These are phyloP conservation scores for Tephrocybe sp. DNA, from an alignment of 768 basidiomycete species.

Conservation along the genomic window DNA sequence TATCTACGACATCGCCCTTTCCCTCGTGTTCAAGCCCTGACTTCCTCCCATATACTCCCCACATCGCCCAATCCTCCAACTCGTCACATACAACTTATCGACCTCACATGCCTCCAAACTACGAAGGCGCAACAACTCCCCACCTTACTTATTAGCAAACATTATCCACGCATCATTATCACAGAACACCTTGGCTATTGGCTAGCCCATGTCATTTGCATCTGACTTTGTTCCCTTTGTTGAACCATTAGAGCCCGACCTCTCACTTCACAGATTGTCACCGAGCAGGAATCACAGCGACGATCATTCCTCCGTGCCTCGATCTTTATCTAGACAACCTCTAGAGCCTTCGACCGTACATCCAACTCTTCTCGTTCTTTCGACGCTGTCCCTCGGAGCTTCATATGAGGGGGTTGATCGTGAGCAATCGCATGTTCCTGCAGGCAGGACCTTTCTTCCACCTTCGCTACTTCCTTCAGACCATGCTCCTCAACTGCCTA, in stretches of 20 bases:
- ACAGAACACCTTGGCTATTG: neutral
- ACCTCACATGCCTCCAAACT: neutral
- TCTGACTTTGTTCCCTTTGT: neutral
- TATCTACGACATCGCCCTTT: no score
- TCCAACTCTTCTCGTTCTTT: no score
- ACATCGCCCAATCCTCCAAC: neutral
- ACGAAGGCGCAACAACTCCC: no score
- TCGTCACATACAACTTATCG: neutral
- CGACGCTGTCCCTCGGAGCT: no score
- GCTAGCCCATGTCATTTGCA: neutral
- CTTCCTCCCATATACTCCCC: neutral
- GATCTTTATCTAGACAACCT: no score
- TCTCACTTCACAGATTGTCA: neutral
- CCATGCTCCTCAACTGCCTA: neutral
- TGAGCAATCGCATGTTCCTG: neutral
- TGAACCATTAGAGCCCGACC: neutral
- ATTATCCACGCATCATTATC: neutral
- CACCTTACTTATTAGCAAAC: neutral
- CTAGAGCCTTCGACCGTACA: no score
- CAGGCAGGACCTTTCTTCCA: neutral
- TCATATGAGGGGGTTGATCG: no score
- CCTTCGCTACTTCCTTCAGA: neutral
- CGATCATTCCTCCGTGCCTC: no score
- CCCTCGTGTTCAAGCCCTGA: neutral
- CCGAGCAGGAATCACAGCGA: no score